These are phyloP conservation scores for Trichoderma orchidacearum DNA, from an alignment of 495 filamentous ascomycete species.

Conservation along the genomic window DNA sequence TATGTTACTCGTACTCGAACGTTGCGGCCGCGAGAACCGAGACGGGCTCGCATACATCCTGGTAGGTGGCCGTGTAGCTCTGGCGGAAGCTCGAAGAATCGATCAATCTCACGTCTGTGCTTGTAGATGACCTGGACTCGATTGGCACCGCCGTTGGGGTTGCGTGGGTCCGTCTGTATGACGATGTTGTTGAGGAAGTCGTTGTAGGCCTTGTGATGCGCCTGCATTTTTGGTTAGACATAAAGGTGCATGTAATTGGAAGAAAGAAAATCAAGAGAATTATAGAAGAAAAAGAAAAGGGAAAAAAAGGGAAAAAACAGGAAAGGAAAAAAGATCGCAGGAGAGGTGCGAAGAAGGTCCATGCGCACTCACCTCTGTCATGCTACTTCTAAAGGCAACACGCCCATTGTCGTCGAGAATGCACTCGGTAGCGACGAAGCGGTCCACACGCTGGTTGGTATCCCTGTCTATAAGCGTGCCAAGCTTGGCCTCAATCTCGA, in stretches of 20 bases:
- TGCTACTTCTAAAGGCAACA: conserved; percentile 60
- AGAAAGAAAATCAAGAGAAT: no score
- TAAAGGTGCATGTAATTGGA: not conserved
- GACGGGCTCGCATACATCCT: conserved; percentile 27
- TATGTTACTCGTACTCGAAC: conserved; percentile 61
- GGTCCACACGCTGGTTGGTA: conserved; percentile 47
- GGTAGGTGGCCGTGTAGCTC: conserved; percentile 28
- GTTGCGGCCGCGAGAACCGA: conserved; percentile 33
- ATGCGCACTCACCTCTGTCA: conserved; percentile 58
- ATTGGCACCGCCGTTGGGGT: conserved; percentile 12
- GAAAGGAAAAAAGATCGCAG: conserved; percentile 1
- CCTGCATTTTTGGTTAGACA: conserved; percentile 26
- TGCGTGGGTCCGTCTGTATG: conserved; percentile 32
- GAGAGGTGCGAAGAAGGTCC: no score
- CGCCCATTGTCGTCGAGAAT: conserved; percentile 40
- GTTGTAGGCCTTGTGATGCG: conserved; percentile 67
- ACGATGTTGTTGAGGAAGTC: conserved; percentile 63
- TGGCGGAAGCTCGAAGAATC: conserved; percentile 65
- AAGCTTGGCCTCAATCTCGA: conserved; percentile 88
- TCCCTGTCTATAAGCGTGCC: conserved; percentile 63
- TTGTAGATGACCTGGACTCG: conserved; percentile 65
- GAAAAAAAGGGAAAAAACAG: not conserved
- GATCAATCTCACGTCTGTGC: conserved; percentile 69
- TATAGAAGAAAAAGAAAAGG: no score
- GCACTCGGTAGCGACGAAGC: conserved; percentile 53